Base-by-base conservation (phyloP, 2,329 filamentous ascomycete genomes). In the Trichoderma semiorbis region DNA sequence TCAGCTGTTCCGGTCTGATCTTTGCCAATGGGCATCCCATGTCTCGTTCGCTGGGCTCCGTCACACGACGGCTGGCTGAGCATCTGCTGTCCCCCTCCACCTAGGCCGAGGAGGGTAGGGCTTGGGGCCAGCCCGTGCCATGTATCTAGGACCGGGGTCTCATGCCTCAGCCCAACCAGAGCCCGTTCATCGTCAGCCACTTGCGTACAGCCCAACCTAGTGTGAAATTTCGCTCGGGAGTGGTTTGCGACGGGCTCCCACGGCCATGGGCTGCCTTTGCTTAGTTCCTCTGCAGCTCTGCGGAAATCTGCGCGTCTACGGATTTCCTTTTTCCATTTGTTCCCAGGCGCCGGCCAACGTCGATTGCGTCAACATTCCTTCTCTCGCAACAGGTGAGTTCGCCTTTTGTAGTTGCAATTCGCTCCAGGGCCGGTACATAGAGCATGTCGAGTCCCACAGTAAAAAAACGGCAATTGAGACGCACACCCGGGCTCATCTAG, bases 11-110 rank as follows among this genome's bases (percentile, higher is more conserved):
- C 67, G 43, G 57, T 34, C 58, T 53, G 61, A 53, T 55, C 32
- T 55, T 58, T 28, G 58, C 69, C 69, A 65, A 53, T 70, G 39
- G 39, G 34, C 39, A 26, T 65, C 58, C 43, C 28, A 26, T n/a
- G 50, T 71, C 24, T 26, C 14, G 55, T 43, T 50, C 30, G 57
- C 55, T 58, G 36, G 55, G 16, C 57, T 26, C 64, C 63, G 62
- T 71, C 63, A 68, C 63, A 71, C 70, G 55, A 67, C 55, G 70
- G 70, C 70, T 62, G 70, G 63, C 63, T 68, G 63, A 71, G 63
- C 39, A 66, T 60, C 60, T 68, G 39, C 21, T 71, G 70, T 53
- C 43, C 70, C 60, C 53, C 57, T 61, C 57, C 69, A 53, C 28
- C 62, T 58, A 53, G 32, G 55, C 63, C 61, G 14, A 66, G 30